phyloP scores from a whole-genome alignment of 345 rosid species.

The Citrus inodora region DNA sequence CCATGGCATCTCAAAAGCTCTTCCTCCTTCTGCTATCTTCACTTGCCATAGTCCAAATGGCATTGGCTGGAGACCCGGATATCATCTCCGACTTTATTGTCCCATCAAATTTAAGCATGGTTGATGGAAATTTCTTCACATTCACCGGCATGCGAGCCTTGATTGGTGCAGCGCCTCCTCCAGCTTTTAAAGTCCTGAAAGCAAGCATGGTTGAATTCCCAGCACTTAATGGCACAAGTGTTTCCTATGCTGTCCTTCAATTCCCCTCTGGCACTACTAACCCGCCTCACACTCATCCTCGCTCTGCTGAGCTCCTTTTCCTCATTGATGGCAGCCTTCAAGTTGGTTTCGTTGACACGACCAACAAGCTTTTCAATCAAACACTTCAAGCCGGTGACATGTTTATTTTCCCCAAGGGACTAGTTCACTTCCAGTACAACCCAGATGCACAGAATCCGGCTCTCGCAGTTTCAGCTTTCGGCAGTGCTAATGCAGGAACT shows the following conservation, averaged over 20 bases:
- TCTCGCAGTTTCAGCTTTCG: slow-evolving; percentile 23
- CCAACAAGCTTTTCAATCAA: slow-evolving; percentile 34
- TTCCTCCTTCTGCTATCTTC: slow-evolving; percentile 19
- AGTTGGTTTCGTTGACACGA: slow-evolving; percentile 41
- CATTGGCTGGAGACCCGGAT: slow-evolving; percentile 36
- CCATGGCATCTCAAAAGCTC: slow-evolving; percentile 16
- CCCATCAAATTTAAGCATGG: slow-evolving; percentile 10
- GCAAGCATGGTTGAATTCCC: slow-evolving; percentile 32
- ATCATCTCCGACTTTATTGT: slow-evolving; percentile 27
- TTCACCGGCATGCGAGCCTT: slow-evolving; percentile 25
- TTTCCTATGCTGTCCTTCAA: slow-evolving; percentile 28
- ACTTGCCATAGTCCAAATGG: slow-evolving; percentile 1
- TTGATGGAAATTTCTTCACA: slow-evolving; percentile 33
- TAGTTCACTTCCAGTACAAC: slow-evolving; percentile 31
- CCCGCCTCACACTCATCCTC: slow-evolving; percentile 32
- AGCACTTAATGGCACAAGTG: slow-evolving; percentile 33
- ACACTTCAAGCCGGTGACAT: slow-evolving; percentile 26
- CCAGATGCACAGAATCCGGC: slow-evolving; percentile 4
- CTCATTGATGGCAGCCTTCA: slow-evolving; percentile 22
- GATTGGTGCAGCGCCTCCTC: neutral
- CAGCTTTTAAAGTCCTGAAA: slow-evolving; percentile 18
- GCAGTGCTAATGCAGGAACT: slow-evolving; percentile 32
- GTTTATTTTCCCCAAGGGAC: slow-evolving; percentile 39
- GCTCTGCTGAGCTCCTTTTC: slow-evolving; percentile 28
- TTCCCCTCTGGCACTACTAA: slow-evolving; percentile 13